phyloP scores from a whole-genome alignment of 2,329 filamentous ascomycete genomes.

The Fusarium secorum region DNA sequence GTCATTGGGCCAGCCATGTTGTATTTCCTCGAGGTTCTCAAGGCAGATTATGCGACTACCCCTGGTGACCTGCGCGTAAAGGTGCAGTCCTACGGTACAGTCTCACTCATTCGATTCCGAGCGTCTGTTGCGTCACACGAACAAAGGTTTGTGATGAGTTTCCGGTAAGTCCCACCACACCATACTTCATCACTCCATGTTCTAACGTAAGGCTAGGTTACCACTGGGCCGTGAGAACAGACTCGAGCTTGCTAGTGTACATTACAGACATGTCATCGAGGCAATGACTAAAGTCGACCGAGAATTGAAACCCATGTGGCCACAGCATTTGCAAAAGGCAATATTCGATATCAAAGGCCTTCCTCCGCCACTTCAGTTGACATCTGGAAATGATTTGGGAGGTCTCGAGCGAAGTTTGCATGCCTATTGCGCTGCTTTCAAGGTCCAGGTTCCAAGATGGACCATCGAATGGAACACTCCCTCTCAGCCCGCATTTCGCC shows the following conservation, averaged over 20 bases:
- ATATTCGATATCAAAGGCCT: constrained; percentile 63
- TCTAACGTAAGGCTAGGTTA: constrained; percentile 43
- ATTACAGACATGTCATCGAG: constrained; percentile 62
- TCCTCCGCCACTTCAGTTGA: constrained; percentile 60
- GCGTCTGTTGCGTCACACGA: constrained; percentile 61
- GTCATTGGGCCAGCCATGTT: constrained; percentile 62
- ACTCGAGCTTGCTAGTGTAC: constrained; percentile 61
- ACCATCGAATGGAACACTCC: constrained; percentile 55
- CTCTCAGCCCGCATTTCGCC: constrained; percentile 60
- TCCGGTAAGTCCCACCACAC: constrained; percentile 53
- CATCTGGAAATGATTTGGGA: constrained; percentile 63
- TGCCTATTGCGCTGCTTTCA: constrained; percentile 63
- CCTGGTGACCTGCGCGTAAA: constrained; percentile 58
- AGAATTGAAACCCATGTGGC: constrained; percentile 66
- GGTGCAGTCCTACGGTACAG: constrained; percentile 60
- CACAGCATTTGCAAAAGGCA: constrained; percentile 60
- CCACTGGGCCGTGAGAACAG: constrained; percentile 55
- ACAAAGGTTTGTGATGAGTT: constrained; percentile 63
- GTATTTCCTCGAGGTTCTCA: constrained; percentile 60
- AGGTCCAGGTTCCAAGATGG: constrained; percentile 60
- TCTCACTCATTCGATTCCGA: constrained; percentile 60
- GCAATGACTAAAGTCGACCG: constrained; percentile 63
- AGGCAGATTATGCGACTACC: constrained; percentile 51
- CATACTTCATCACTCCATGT: not conserved
- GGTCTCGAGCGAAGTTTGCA: constrained; percentile 63